These are phyloP conservation scores for Fusarium sp. DNA, from an alignment of 2,329 filamentous ascomycete species.

Conservation along the genomic window DNA sequence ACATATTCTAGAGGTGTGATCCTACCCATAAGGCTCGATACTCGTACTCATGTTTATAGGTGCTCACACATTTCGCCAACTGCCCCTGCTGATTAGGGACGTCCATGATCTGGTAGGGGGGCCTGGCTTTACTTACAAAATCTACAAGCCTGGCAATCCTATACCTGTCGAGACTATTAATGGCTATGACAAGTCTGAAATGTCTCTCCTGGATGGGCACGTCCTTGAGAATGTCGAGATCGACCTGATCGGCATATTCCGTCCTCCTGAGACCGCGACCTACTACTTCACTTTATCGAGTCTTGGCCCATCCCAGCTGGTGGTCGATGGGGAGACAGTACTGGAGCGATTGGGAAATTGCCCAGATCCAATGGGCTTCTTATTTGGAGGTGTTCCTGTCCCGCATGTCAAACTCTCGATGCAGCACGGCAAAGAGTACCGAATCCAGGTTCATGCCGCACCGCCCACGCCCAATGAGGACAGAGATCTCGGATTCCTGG, in stretches of 20 bases:
- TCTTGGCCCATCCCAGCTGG: conserved; percentile 45
- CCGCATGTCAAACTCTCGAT: conserved; percentile 66
- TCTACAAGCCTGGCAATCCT: conserved; percentile 38
- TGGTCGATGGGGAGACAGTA: conserved; percentile 45
- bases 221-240: conserved; percentile 28
- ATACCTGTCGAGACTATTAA: conserved; percentile 36
- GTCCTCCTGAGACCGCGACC: conserved; percentile 39
- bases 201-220: conserved; percentile 27
- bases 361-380: conserved; percentile 50
- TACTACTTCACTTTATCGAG: conserved; percentile 50
- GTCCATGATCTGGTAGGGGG: conserved; percentile 46
- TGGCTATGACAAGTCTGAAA: conserved; percentile 37
- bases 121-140: conserved; percentile 45
- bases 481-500: conserved; percentile 25
- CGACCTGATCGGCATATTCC: conserved; percentile 47
- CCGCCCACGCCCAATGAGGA: conserved; percentile 12
- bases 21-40: neutral
- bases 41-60: conserved; percentile 1
- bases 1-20: conserved; percentile 33
- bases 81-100: conserved; percentile 30
- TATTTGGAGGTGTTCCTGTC: conserved; percentile 44
- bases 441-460: conserved; percentile 4
- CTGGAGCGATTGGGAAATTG: conserved; percentile 47
- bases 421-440: conserved; percentile 15
- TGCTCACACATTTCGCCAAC: conserved; percentile 34